Percentiles rank a stretch among this genome's conserved stretches.
phyloP scores from a whole-genome alignment of 306 rosid genomes.

The Crataegus laevigata region DNA sequence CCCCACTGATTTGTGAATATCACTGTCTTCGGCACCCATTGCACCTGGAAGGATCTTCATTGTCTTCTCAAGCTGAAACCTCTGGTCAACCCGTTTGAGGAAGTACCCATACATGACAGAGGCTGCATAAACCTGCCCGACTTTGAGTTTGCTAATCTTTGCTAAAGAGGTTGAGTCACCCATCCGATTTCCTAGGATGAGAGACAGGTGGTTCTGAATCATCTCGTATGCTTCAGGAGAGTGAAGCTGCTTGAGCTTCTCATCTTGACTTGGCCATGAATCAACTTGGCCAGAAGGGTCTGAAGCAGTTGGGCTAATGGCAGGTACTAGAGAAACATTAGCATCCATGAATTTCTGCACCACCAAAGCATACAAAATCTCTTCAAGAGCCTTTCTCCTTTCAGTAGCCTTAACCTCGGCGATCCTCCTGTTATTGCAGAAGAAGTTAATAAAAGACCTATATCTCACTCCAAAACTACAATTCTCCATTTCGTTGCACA shows the following conservation, averaged over 20 bases:
- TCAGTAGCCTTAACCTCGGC: conserved; percentile 86
- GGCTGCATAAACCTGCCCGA: conserved; percentile 92
- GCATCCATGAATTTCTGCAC: conserved; percentile 93
- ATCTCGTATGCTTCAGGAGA: conserved; percentile 80
- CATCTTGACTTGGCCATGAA: conserved; percentile 63
- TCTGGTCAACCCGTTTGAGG: conserved; percentile 81
- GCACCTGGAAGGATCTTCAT: conserved; percentile 60
- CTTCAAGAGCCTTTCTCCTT: conserved; percentile 70
- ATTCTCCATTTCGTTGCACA: not conserved
- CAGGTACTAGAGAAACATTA: conserved; percentile 51
- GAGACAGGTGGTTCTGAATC: conserved; percentile 75
- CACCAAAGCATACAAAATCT: conserved; percentile 72
- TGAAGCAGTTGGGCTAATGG: conserved; percentile 30
- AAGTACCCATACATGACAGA: conserved; percentile 91
- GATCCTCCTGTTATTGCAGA: conserved; percentile 61
- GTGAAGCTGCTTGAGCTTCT: conserved; percentile 64
- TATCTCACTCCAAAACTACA: not conserved
- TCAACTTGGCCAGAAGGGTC: conserved; percentile 59
- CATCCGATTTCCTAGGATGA: conserved; percentile 58
- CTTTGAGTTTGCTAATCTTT: conserved; percentile 73
- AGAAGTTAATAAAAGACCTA: not conserved
- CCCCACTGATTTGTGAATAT: conserved; percentile 19
- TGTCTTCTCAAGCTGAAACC: conserved; percentile 95
- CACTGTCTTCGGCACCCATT: conserved; percentile 33
- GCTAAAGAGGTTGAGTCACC: conserved; percentile 66